phyloP scores from a whole-genome alignment of 129 eudicot genomes.

The Arctium minus region DNA sequence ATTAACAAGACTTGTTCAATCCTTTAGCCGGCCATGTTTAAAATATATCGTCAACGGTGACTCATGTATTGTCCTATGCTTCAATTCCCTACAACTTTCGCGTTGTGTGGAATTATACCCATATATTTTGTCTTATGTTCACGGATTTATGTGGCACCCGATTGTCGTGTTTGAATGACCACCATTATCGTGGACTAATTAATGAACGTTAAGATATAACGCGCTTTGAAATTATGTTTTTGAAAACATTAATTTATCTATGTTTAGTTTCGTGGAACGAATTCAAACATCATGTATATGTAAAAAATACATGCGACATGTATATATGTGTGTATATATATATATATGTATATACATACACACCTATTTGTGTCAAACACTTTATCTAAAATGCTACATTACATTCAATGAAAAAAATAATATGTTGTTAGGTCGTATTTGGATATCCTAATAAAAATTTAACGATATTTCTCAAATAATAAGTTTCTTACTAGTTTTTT shows the following conservation, averaged over 20 bases:
- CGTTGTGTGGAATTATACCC: constrained; percentile 10
- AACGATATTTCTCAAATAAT: too few relatives aligned
- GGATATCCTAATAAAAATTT: too few relatives aligned
- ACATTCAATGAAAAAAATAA: too few relatives aligned
- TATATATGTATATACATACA: too few relatives aligned
- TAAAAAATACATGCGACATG: background rate
- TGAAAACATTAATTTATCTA: background rate
- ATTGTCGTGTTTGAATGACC: constrained; percentile 12
- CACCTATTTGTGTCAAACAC: too few relatives aligned
- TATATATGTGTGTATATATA: too few relatives aligned
- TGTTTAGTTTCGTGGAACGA: constrained; percentile 3
- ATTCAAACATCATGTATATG: background rate
- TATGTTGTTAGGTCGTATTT: too few relatives aligned
- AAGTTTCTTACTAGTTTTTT: background rate
- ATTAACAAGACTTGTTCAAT: constrained; percentile 19
- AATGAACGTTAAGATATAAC: background rate
- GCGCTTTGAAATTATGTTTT: constrained; percentile 10
- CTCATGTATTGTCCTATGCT: constrained; percentile 34
- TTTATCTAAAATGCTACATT: too few relatives aligned
- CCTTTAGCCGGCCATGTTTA: constrained; percentile 31
- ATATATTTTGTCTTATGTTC: constrained; percentile 17
- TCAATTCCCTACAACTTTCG: constrained; percentile 14
- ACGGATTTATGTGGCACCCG: constrained; percentile 1
- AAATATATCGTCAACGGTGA: constrained; percentile 20
- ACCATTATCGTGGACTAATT: background rate